A percentile compares a stretch with the other conserved stretches of the same genome.
These are phyloP conservation scores for Collybia sordida DNA, from an alignment of 768 basidiomycete species.

Conservation along the genomic window DNA sequence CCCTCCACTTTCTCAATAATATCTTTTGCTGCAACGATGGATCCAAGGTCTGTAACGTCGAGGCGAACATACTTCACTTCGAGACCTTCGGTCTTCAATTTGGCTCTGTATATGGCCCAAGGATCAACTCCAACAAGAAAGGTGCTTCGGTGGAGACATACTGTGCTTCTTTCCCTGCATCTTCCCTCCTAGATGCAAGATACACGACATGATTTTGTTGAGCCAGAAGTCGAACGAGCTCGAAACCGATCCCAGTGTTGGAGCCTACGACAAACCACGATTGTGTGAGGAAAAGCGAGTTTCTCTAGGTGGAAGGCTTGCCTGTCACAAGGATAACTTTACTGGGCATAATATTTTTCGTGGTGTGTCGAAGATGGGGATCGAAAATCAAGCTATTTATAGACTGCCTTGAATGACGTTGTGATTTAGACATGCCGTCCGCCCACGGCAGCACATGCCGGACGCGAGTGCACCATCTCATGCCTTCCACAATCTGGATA, in stretches of 20 bases:
- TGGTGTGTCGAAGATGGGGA: background rate
- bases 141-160: constrained; percentile 14
- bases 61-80: constrained; percentile 33
- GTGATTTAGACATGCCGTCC: background rate
- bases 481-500: too few species aligned
- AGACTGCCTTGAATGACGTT: background rate
- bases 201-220: constrained; percentile 44
- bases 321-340: constrained; percentile 21
- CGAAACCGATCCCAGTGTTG: constrained; percentile 46
- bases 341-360: too few species aligned
- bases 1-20: constrained; percentile 38
- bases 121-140: background rate
- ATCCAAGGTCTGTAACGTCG: constrained; percentile 35
- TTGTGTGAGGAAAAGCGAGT: background rate
- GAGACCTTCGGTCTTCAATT: constrained; percentile 17
- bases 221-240: constrained; percentile 41
- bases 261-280: constrained; percentile 25
- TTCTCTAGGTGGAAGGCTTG: background rate
- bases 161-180: constrained; percentile 39
- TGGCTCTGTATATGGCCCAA: constrained; percentile 6
- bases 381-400: background rate
- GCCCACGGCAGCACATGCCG: too few species aligned
- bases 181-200: constrained; percentile 39
- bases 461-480: too few species aligned
- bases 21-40: constrained; percentile 33